Percentiles rank a stretch among this genome's conserved stretches.
These are phyloP conservation scores for Botrytis squamosa DNA, from an alignment of 2,329 filamentous ascomycete species.

Conservation along the genomic window DNA sequence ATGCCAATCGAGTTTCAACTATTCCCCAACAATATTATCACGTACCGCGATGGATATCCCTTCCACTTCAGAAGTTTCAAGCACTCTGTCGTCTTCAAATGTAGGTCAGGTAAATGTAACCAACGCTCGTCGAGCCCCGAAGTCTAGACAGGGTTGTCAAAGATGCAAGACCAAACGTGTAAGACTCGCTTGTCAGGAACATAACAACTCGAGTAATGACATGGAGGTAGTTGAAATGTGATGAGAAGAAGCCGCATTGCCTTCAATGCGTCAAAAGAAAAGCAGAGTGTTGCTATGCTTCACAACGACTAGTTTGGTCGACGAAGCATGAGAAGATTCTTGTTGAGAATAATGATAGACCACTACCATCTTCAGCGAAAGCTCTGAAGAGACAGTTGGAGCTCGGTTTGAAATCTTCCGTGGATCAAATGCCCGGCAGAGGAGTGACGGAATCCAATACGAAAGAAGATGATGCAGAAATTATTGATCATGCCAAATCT, in stretches of 20 bases:
- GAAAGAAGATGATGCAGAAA: neutral
- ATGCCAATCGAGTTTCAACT: neutral
- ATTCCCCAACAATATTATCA: neutral
- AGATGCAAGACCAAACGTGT: conserved; percentile 37
- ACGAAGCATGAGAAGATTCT: conserved; percentile 38
- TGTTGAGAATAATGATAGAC: neutral
- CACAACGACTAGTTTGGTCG: conserved; percentile 34
- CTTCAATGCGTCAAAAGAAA: conserved; percentile 33
- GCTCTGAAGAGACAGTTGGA: neutral
- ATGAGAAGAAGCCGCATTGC: conserved; percentile 37
- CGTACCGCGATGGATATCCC: neutral
- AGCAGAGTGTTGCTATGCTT: conserved; percentile 33
- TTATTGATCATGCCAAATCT: neutral
- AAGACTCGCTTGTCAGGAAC: conserved; percentile 15
- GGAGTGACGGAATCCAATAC: neutral
- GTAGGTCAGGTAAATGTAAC: neutral
- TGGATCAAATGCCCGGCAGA: too few relatives aligned
- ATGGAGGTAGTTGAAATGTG: conserved; percentile 34
- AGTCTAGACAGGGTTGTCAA: conserved; percentile 35
- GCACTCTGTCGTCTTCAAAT: neutral
- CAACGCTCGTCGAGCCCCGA: conserved; percentile 35
- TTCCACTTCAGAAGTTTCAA: neutral
- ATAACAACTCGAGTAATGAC: conserved; percentile 16
- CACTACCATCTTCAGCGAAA: conserved; percentile 2
- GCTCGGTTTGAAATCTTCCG: neutral